phyloP scores from a whole-genome alignment of 2,329 filamentous ascomycete genomes.

The Trichoderma endophyticum region DNA sequence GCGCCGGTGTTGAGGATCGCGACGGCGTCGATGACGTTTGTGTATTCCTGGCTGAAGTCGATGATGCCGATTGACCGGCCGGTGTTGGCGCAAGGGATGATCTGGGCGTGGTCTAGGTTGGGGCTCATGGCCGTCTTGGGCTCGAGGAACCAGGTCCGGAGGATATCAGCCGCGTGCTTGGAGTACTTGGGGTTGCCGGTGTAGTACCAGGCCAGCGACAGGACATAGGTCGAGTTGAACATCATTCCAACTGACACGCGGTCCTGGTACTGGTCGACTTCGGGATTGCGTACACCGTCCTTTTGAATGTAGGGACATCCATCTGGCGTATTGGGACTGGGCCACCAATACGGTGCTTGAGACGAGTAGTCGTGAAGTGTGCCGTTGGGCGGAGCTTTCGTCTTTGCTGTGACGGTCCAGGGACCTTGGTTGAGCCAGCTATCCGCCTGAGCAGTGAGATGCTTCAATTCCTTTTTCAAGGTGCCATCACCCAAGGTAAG shows the following conservation, averaged over 20 bases:
- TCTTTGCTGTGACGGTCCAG: conserved; percentile 25
- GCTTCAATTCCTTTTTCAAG: conserved; percentile 4
- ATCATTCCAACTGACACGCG: conserved; percentile 24
- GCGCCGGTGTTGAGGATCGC: conserved; percentile 22
- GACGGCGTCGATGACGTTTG: conserved; percentile 28
- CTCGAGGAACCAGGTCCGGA: conserved; percentile 28
- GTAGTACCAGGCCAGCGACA: conserved; percentile 30
- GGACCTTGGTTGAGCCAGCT: conserved; percentile 28
- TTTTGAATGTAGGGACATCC: conserved; percentile 27
- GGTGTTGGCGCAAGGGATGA: conserved; percentile 25
- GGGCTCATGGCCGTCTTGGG: conserved; percentile 27
- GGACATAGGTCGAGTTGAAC: conserved; percentile 26
- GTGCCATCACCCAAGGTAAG: neutral
- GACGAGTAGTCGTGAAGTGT: conserved; percentile 20
- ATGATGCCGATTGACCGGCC: conserved; percentile 26
- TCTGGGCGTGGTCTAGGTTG: conserved; percentile 27
- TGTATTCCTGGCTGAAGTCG: conserved; percentile 28
- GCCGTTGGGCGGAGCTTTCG: conserved; percentile 13
- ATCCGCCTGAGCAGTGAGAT: conserved; percentile 22
- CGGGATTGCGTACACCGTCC: conserved; percentile 29
- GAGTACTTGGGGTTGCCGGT: conserved; percentile 26
- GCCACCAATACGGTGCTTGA: conserved; percentile 19
- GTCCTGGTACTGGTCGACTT: conserved; percentile 25
- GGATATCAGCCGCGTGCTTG: conserved; percentile 24
- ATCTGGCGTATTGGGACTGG: conserved; percentile 15